Evolutionary conservation across 371 early-diverging fungal species (phyloP).

Genomic region (Apophysomyces ossiformis): DNA sequence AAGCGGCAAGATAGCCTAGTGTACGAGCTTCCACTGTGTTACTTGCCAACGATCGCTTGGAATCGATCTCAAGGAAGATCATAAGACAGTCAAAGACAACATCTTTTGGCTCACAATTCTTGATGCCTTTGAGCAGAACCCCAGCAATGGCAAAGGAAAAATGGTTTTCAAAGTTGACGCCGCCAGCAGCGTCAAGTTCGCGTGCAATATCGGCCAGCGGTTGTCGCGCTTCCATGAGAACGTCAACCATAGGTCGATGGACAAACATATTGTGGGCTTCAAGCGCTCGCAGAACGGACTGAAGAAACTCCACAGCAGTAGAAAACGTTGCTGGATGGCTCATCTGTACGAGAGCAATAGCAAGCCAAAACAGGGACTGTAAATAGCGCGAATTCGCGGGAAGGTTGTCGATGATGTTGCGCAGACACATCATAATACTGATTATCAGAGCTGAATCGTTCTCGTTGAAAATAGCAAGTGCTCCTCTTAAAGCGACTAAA

Average conservation of each 20-base stretch:
- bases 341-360: constrained; percentile 83
- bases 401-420: constrained; percentile 82
- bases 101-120: constrained; percentile 74
- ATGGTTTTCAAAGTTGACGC: constrained; percentile 82
- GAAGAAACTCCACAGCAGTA: constrained; percentile 71
- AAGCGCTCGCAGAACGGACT: constrained; percentile 73
- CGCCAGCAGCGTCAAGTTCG: constrained; percentile 73
- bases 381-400: constrained; percentile 78
- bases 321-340: constrained; percentile 81
- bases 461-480: constrained; percentile 83
- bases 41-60: constrained; percentile 48
- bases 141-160: constrained; percentile 88
- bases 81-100: constrained; percentile 72
- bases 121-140: constrained; percentile 81
- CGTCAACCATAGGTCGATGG: constrained; percentile 62
- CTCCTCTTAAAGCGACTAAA: constrained; percentile 83
- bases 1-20: constrained; percentile 77
- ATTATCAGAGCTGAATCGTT: constrained; percentile 75
- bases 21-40: constrained; percentile 64
- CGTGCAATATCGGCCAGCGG: constrained; percentile 66
- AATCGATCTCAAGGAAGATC: constrained; percentile 73
- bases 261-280: constrained; percentile 75
- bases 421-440: constrained; percentile 86
- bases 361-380: constrained; percentile 88
- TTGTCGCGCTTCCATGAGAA: constrained; percentile 72